These are phyloP conservation scores for Pelargonium myrrhifolium DNA, from an alignment of 441 rosid genomes.

Conservation along the genomic window DNA sequence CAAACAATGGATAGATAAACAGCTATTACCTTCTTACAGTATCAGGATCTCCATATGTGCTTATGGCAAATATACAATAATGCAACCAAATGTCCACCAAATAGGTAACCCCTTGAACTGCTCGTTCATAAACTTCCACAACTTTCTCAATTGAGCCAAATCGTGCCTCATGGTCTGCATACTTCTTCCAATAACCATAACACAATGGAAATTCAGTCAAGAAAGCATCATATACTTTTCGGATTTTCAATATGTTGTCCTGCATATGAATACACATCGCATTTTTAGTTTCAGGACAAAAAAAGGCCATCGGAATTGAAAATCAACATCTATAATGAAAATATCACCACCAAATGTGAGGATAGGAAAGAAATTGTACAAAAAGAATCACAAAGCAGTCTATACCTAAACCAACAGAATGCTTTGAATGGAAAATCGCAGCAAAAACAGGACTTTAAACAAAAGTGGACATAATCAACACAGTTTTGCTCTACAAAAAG, in stretches of 20 bases:
- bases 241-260: conserved; percentile 77
- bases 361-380: neutral
- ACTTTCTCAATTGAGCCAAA: conserved; percentile 88
- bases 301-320: neutral
- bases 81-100: conserved; percentile 96
- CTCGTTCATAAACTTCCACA: conserved; percentile 90
- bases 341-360: neutral
- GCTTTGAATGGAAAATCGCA: neutral
- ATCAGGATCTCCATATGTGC: conserved; percentile 90
- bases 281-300: neutral
- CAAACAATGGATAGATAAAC: conserved; percentile 18
- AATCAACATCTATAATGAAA: neutral
- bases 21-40: conserved; percentile 79
- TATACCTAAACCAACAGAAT: neutral
- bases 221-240: conserved; percentile 82
- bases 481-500: too few relatives aligned
- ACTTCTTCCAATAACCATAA: conserved; percentile 99
- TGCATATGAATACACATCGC: conserved; percentile 25
- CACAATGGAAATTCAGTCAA: conserved; percentile 89
- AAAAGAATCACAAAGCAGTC: neutral
- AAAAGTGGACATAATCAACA: neutral
- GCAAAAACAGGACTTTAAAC: neutral
- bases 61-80: conserved; percentile 72
- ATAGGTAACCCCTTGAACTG: conserved; percentile 83
- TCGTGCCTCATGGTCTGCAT: conserved; percentile 90